A percentile compares a stretch with the other conserved stretches of the same genome.
Conservation (phyloP, 1,139 yeast genomes). For the Geotrichum phurueaensis region DNA sequence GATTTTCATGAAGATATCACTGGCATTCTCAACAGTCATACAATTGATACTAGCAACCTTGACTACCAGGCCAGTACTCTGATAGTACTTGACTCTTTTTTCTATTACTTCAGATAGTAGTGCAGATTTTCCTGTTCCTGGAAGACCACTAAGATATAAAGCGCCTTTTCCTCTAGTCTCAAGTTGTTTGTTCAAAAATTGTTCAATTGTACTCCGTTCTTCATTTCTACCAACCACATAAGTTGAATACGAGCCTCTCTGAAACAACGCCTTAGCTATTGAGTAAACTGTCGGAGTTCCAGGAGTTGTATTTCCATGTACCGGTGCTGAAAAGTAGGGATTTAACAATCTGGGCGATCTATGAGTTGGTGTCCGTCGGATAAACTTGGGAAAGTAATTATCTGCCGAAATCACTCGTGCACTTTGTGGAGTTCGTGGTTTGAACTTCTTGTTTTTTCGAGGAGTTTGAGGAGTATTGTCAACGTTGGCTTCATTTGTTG, state of each 20-base stretch:
- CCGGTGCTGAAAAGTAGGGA: conserved; percentile 13
- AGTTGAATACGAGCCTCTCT: conserved; percentile 42
- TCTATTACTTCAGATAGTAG: conserved; percentile 50
- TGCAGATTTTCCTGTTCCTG: conserved; percentile 97
- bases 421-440: conserved; percentile 6
- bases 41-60: conserved; percentile 59
- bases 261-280: conserved; percentile 53
- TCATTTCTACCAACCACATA: conserved; percentile 48
- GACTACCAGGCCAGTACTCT: conserved; percentile 25
- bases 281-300: conserved; percentile 34
- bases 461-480: conserved; percentile 2
- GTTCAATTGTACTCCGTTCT: conserved; percentile 50
- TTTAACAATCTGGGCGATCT: background rate
- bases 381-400: conserved; percentile 1
- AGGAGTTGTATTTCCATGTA: conserved; percentile 3
- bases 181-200: conserved; percentile 46
- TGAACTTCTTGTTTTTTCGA: background rate
- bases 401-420: conserved; percentile 7
- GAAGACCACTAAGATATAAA: conserved; percentile 90
- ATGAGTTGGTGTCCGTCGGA: conserved; percentile 7
- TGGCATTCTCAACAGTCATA: conserved; percentile 62
- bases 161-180: conserved; percentile 44
- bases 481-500: background rate
- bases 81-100: conserved; percentile 21
- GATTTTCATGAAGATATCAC: conserved; percentile 52